phyloP scores from a whole-genome alignment of 805 yeast genomes.

The Ogataea ramenticola region DNA sequence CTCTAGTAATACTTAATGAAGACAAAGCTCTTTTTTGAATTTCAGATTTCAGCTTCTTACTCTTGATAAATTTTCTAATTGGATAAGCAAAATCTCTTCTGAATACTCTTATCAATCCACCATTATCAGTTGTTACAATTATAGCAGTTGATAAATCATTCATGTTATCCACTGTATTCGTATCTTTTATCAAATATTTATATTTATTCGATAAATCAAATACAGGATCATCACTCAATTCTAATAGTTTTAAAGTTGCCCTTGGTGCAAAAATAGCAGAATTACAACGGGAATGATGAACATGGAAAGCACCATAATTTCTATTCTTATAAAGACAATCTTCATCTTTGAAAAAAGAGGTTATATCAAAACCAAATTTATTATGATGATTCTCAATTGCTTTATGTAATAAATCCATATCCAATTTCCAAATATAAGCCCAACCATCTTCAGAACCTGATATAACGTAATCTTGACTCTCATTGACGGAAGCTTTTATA shows the following conservation, averaged over 20 bases:
- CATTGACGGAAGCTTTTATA: constrained; percentile 58
- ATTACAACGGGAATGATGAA: constrained; percentile 68
- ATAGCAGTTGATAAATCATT: constrained; percentile 35
- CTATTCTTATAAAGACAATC: constrained; percentile 40
- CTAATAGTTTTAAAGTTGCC: constrained; percentile 53
- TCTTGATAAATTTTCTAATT: constrained; percentile 25
- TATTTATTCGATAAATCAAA: constrained; percentile 43
- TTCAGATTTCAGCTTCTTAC: constrained; percentile 9
- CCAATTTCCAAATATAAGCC: constrained; percentile 71
- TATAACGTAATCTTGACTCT: constrained; percentile 49
- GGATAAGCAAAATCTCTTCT: constrained; percentile 67
- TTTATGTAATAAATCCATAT: constrained; percentile 5
- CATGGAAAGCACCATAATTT: constrained; percentile 66
- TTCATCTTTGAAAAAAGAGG: constrained; percentile 26
- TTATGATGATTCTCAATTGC: constrained; percentile 9
- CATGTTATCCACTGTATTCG: constrained; percentile 18
- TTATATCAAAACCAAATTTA: constrained; percentile 30
- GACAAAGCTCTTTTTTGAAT: neutral
- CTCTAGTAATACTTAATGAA: constrained; percentile 5
- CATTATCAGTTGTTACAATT: constrained; percentile 69
- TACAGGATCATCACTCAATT: constrained; percentile 72
- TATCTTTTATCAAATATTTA: constrained; percentile 1
- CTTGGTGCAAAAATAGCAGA: constrained; percentile 74
- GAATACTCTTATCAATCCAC: constrained; percentile 68
- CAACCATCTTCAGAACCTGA: constrained; percentile 86